Conservation (phyloP, 345 rosid species). For the Eucalyptus sp. region DNA sequence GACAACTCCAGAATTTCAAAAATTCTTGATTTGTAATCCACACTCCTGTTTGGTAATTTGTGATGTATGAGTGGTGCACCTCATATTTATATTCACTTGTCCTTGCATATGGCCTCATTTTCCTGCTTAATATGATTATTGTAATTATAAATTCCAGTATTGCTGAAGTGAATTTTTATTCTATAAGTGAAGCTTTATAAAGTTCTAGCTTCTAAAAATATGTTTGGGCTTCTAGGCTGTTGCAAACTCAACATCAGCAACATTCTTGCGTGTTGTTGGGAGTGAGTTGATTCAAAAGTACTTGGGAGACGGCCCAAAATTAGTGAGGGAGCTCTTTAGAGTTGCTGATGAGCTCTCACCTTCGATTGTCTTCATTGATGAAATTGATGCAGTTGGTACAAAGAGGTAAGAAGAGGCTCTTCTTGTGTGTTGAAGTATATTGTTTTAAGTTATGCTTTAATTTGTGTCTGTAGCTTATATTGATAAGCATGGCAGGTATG, state of each 20-base stretch:
- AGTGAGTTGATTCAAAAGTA: slow-evolving; percentile 96
- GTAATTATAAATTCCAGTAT: not conserved
- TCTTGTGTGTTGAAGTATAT: not conserved
- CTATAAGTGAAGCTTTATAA: not conserved
- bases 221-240: slow-evolving; percentile 53
- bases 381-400: slow-evolving; percentile 96
- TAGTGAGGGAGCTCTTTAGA: slow-evolving; percentile 91
- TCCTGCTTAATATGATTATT: not conserved
- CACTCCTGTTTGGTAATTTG: not conserved
- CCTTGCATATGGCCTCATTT: not conserved
- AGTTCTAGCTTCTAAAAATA: not conserved
- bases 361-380: slow-evolving; percentile 93
- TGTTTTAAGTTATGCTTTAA: not conserved
- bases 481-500: slow-evolving; percentile 35
- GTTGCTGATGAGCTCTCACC: slow-evolving; percentile 97
- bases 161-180: not conserved
- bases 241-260: slow-evolving; percentile 95
- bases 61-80: not conserved
- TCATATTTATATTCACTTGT: not conserved
- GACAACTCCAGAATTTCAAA: not conserved
- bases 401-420: slow-evolving; percentile 38
- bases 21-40: not conserved
- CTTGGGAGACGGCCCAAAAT: slow-evolving; percentile 94
- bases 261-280: slow-evolving; percentile 95
- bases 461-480: not conserved